Evolutionary conservation across 768 basidiomycete genomes (phyloP).

Genomic region (Amanita jacksonii): DNA sequence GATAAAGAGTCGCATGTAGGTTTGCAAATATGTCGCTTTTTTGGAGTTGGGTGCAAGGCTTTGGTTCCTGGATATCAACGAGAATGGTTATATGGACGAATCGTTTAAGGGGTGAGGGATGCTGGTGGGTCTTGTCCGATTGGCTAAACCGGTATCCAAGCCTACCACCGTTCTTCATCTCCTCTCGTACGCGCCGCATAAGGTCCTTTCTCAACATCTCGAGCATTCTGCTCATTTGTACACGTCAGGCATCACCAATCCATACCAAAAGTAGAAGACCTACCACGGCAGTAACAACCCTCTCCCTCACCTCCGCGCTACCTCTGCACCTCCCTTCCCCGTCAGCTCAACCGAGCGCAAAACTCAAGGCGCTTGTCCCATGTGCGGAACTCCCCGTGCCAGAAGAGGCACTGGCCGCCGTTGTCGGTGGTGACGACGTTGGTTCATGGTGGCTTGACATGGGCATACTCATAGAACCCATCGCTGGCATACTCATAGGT

Average conservation of each 20-base stretch:
- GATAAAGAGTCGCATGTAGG: too few species aligned
- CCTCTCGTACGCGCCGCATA: too few species aligned
- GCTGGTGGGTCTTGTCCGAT: background rate
- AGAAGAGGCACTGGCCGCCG: background rate
- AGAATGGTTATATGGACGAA: too few species aligned
- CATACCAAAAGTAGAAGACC: too few species aligned
- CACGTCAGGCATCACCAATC: too few species aligned
- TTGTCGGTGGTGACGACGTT: background rate
- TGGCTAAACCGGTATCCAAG: too few species aligned
- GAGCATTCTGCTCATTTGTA: too few species aligned
- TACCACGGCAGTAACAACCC: background rate
- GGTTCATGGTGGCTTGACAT: background rate
- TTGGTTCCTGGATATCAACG: too few species aligned
- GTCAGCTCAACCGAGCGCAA: conserved; percentile 16
- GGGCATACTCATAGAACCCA: background rate
- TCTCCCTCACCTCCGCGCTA: background rate
- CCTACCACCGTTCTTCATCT: too few species aligned
- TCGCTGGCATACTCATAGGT: background rate
- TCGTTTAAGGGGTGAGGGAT: conserved; percentile 1
- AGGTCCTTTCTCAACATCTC: too few species aligned
- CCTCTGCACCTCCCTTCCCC: background rate
- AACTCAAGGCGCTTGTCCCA: conserved; percentile 18
- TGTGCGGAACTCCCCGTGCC: conserved; percentile 1
- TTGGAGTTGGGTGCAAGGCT: too few species aligned
- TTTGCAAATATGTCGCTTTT: too few species aligned